Conservation (phyloP, 2,329 filamentous ascomycete species). For the Endoconidiophora polonica region DNA sequence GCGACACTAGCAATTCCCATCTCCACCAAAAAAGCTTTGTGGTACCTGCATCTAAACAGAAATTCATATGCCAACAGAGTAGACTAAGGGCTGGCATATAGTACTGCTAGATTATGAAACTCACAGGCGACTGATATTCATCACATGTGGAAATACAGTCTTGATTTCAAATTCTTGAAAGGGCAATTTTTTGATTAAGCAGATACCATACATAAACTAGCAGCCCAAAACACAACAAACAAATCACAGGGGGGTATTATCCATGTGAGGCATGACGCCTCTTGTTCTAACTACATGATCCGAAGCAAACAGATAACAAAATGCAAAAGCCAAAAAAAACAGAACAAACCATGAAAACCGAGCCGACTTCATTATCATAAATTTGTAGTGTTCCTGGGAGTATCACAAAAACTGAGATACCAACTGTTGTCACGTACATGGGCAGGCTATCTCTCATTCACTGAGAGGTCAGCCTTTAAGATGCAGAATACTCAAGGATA, state of each 20-base stretch:
- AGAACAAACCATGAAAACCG: slow-evolving; percentile 4
- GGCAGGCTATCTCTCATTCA: background rate
- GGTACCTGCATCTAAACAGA: no score
- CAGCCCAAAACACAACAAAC: background rate
- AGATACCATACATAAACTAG: slow-evolving; percentile 1
- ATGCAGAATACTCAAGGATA: no score
- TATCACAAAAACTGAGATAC: slow-evolving; percentile 5
- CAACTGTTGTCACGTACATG: no score
- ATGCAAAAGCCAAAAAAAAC: slow-evolving; percentile 4
- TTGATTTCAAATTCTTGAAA: background rate
- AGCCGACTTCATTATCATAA: slow-evolving; percentile 13
- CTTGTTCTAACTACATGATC: slow-evolving; percentile 10
- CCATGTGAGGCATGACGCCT: slow-evolving; percentile 1
- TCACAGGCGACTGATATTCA: no score
- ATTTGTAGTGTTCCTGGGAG: slow-evolving; percentile 5
- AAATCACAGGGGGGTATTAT: slow-evolving; percentile 3
- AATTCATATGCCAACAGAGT: no score
- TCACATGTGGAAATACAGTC: background rate
- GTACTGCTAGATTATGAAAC: no score
- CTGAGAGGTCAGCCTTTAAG: no score
- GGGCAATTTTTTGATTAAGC: background rate
- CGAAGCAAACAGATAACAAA: slow-evolving; percentile 5
- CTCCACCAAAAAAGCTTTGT: no score
- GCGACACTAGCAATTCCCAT: no score
- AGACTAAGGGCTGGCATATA: no score